Base-by-base conservation (phyloP, 1,139 yeast genomes). In the Yamadazyma epiphylla region DNA sequence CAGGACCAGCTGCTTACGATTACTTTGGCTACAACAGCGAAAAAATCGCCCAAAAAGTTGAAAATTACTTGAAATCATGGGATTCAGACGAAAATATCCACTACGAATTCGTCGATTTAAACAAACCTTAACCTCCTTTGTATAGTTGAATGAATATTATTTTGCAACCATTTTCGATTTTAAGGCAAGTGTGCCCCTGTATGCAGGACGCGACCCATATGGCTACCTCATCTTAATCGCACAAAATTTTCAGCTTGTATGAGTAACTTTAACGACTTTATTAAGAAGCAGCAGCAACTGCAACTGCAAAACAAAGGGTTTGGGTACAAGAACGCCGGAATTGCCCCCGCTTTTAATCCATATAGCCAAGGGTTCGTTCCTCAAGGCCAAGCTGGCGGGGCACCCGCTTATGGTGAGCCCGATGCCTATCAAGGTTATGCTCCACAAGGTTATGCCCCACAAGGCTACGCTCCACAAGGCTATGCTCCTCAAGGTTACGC, bases 21-120 rank as follows among this genome's bases (percentile, higher is more conserved):
- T 49, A 47, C 39, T 59, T 58, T 38, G 64, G 64, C 5, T 55
- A 41, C 36, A 42, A 47, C 28, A 36, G 47, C 10, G 44, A 51
- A 12, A 42, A 40, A n/a, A 58, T 54, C 22, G 50, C 55, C n/a
- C 41, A 37, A 4, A 48, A 45, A 26, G 42, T 57, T 12, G 36
- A 35, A 14, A 25, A 27, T 0, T 58, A 55, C 35, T 43, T 39
- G 21, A 30, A 30, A 15, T 37, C 41, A 8, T 39, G 48, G 35
- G 36, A 46, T 25, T 30, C 31, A 8, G 58, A 56, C 38, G 48
- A 49, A 7, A 33, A 36, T 22, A 19, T 55, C 19, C 28, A 43
- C 26, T 53, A 50, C 43, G 62, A 55, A 30, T 58, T 55, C 38
- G 45, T 46, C 27, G 63, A 56, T 22, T 34, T 35, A 17, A 17